Base-by-base conservation (phyloP, 2,329 filamentous ascomycete species). In the Trichoderma gracile region DNA sequence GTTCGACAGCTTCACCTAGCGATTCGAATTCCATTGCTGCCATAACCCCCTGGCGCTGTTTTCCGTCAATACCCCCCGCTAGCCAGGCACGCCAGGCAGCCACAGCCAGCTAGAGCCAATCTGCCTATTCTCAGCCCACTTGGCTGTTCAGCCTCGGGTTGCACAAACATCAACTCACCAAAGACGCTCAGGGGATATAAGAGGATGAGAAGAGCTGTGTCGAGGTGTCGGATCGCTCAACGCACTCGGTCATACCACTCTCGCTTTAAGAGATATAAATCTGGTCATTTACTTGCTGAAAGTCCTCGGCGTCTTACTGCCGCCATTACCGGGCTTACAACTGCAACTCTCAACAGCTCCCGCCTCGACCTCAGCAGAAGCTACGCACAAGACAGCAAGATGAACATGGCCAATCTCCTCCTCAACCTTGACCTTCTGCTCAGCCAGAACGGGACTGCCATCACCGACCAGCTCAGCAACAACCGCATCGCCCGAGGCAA, bases 401-500 rank as follows among this genome's bases (percentile, higher is more conserved):
- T 62, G 58, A 62, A 62, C 15, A 45, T 62, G 27, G 58, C 25
- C 17, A 62, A 62, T 25, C 10, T 62, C 2, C 23, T 62, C 8
- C 21, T 62, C 25, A 62, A 62, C 23, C 46, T 65, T 8, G 63
- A 65, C 25, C 47, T 65, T 12, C 23, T 60, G 17, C 7, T 65
- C n/a, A 65, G 56, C 27, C 64, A 57, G 19, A 64, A 57, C 23
- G 64, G 46, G 38, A 15, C 33, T 12, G 9, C 21, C 40, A 5
- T 23, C 7, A 21, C 30, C 38, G 15, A 42, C n/a, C 55, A 33
- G 45, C 40, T 65, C 23, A 42, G 17, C 27, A 47, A n/a, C 25
- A 65, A 53, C 30, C 63, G 63, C 56, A 65, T 65, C 17, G 38
- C 54, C 27, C 55, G 63, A 43, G 40, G 63, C 46, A 65, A 65